Base-by-base conservation (phyloP, 1,284 basidiomycete species). In the Mycosarcoma maydis region DNA sequence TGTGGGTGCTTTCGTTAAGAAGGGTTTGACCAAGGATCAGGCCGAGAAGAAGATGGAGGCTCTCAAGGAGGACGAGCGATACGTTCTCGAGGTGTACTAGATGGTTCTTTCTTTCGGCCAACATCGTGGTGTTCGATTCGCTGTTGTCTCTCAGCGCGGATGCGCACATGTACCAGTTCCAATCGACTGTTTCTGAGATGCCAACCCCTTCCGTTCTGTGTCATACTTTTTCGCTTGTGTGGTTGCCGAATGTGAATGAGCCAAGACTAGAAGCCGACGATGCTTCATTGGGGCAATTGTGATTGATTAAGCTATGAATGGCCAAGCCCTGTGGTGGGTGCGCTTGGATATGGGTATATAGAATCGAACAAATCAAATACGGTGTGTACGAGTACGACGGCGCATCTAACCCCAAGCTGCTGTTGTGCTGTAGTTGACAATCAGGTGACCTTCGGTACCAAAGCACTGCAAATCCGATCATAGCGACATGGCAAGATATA, bases 11-110 rank as follows among this genome's bases (percentile, higher is more conserved):
- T 85, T 97, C 64, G 86, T 87, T 33, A 61, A 89, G 80, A 88
- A 89, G 64, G 89, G 89, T 23, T 85, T 88, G 80, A 86, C 87
- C 16, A 84, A 86, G 48, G 86, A 88, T 66, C 83, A 85, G 54
- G 96, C 95, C 3, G 92, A 90, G 56, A 87, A 88, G 59, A 92
- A 90, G 83, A 84, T 98, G 42, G 94, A 98, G 84, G 86, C 88
- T 57, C 84, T 98, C 77, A 98, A 98, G 85, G 95, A 96, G 84
- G 92, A 95, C 74, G 95, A 98, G 84, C 88, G 94, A 49, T 98
- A 97, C 83, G 94, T 98, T 14, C 87, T 98, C 38, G 95, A 98
- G 87, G 94, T 95, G 33, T 79, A 79, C 73, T 79, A 66, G 41
- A 32, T 46, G n/a, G 1, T 13, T n/a, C n/a, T 26, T 27, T n/a